These are phyloP conservation scores for Dothistroma septosporum DNA, from an alignment of 2,329 filamentous ascomycete genomes.

Conservation along the genomic window DNA sequence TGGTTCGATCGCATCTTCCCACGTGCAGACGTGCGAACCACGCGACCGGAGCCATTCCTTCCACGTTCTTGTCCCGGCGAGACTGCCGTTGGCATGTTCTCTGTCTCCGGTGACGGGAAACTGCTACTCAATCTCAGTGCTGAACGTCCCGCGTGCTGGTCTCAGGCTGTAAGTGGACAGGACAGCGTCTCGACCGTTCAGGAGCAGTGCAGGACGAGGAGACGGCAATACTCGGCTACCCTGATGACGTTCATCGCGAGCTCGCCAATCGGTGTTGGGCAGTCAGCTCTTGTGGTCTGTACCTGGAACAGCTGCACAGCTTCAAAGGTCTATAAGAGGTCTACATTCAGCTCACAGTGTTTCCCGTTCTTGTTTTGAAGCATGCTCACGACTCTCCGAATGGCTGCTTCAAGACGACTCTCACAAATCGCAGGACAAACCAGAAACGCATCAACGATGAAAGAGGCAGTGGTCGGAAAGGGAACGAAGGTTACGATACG, in stretches of 20 bases:
- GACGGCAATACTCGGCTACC: background rate
- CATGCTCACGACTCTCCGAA: slow-evolving; percentile 19
- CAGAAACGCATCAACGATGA: slow-evolving; percentile 28
- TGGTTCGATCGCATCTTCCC: background rate
- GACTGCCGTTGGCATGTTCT: background rate
- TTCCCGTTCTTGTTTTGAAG: background rate
- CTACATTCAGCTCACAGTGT: background rate
- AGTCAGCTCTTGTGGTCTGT: background rate
- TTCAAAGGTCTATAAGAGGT: slow-evolving; percentile 3
- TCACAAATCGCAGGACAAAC: slow-evolving; percentile 20
- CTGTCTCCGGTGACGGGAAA: background rate
- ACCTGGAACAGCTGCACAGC: background rate
- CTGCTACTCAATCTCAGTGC: background rate
- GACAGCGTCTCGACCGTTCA: background rate
- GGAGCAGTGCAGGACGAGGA: background rate
- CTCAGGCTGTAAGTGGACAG: background rate
- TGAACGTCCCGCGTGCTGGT: background rate
- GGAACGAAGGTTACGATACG: slow-evolving; percentile 37
- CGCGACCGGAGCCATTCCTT: background rate
- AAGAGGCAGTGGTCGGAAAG: slow-evolving; percentile 36
- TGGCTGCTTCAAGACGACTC: slow-evolving; percentile 20
- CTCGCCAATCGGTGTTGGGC: background rate
- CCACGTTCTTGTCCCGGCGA: background rate
- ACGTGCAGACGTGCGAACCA: background rate
- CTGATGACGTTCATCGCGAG: slow-evolving; percentile 3